Percentiles rank a stretch among this genome's conserved stretches.
phyloP scores from a whole-genome alignment of 352 stramenopile species.

The Globisporangium spiculum region DNA sequence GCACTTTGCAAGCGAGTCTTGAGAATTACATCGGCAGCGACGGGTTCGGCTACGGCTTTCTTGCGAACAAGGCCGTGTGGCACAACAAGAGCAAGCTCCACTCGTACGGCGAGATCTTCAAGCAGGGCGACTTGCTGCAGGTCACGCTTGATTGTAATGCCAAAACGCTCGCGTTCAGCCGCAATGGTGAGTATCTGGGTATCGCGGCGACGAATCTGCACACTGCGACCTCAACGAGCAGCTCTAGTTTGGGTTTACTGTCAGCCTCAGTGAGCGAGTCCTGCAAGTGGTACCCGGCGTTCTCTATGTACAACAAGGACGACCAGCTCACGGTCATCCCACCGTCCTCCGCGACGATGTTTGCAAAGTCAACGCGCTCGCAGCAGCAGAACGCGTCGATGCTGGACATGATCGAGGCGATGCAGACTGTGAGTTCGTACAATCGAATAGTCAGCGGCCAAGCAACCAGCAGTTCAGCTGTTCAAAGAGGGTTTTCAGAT shows the following conservation, averaged over 20 bases:
- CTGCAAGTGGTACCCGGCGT: constrained; percentile 82
- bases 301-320: constrained; percentile 93
- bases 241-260: not conserved
- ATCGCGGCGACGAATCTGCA: constrained; percentile 76
- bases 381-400: constrained; percentile 39
- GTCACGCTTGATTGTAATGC: constrained; percentile 83
- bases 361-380: constrained; percentile 4
- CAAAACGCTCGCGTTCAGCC: constrained; percentile 79
- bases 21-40: constrained; percentile 92
- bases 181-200: constrained; percentile 85
- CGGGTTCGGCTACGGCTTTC: constrained; percentile 83
- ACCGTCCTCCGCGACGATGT: constrained; percentile 15
- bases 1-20: constrained; percentile 58
- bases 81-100: constrained; percentile 90
- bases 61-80: constrained; percentile 91
- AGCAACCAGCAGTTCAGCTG: not conserved
- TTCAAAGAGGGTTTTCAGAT: not conserved
- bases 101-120: constrained; percentile 90
- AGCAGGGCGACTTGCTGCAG: constrained; percentile 84
- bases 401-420: constrained; percentile 27
- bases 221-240: constrained; percentile 12
- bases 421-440: constrained; percentile 31
- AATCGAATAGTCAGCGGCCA: not conserved
- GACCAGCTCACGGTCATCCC: constrained; percentile 80
- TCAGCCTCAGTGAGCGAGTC: not conserved